Evolutionary conservation across 2,329 filamentous ascomycete species (phyloP), one percentile per base, ranked within the genome.

Genomic region (Trichoderma endophyticum): DNA sequence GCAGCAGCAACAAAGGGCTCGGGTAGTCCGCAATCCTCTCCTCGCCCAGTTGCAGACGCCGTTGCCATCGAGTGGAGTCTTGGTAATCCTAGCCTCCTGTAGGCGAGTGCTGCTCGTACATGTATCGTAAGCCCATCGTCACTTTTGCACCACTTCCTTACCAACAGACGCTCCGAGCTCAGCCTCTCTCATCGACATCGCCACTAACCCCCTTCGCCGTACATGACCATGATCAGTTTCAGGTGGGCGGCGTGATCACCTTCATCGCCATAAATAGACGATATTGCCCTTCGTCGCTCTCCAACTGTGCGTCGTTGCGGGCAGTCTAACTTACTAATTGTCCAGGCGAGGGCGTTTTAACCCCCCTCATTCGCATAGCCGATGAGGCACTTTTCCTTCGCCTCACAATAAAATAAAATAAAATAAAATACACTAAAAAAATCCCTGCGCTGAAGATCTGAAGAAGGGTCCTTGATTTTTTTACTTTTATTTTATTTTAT

Each of bases 181-280:
- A 43, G 51, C 54, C 54, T 51, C 56, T 57, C 57, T 59, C 57
- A 51, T 54, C 9, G 57, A 70, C 32, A 61, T 69, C 66, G 66
- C 66, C 66, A 61, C 66, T 54, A 69, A 34, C 30, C 66, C 12
- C 36, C 70, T 62, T 57, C 30, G 43, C 64, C 54, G 36, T 28
- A 65, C 69, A 30, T 62, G 57, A 30, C 54, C 69, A 30, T 62
- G 57, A 30, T 61, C 39, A 54, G 70, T 66, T 51, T 62, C 48
- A 60, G n/a, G 43, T 65, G 28, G 51, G 64, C 64, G 57, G 70
- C 70, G 43, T 68, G 57, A 72, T 69, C 70, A 62, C 61, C 32
- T 69, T 51, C 48, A 39, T 63, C 43, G 36, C 70, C 64, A 63
- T 63, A 63, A 68, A 68, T 68, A 72, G 64, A 67, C 21, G 30